Conservation (phyloP, 305 asterid genomes). For the Fraxinus albicans region DNA sequence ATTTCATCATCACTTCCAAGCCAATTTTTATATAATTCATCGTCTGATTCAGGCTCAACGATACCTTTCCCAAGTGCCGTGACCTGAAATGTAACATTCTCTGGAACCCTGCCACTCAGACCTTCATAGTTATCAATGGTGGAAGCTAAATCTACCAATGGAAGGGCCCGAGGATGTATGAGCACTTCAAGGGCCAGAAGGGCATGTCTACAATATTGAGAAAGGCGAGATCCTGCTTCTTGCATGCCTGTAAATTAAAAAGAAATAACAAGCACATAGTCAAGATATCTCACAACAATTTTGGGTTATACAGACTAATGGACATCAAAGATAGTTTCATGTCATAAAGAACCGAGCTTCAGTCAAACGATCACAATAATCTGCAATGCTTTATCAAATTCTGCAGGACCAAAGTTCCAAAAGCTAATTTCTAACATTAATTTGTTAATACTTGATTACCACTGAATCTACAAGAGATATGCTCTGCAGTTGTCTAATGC, state of each 20-base stretch:
- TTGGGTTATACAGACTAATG: not conserved
- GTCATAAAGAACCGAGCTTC: not conserved
- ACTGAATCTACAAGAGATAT: not conserved
- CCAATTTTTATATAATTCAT: constrained; percentile 61
- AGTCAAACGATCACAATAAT: not conserved
- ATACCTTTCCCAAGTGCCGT: constrained; percentile 28
- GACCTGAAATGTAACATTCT: constrained; percentile 25
- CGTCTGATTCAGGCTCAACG: constrained; percentile 50
- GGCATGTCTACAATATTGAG: constrained; percentile 59
- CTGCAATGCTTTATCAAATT: not conserved
- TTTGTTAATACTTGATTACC: not conserved
- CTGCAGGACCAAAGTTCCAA: not conserved
- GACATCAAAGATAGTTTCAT: not conserved
- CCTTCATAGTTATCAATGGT: constrained; percentile 25
- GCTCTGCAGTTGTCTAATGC: constrained; percentile 1
- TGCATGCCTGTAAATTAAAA: constrained; percentile 46
- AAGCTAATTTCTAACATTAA: not conserved
- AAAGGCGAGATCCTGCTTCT: constrained; percentile 56
- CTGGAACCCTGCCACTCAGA: constrained; percentile 30
- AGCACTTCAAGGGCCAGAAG: constrained; percentile 72
- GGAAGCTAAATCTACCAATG: constrained; percentile 43
- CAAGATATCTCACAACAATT: not conserved
- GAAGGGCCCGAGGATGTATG: constrained; percentile 71
- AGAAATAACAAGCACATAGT: not conserved
- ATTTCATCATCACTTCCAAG: constrained; percentile 37